Percentiles rank a stretch among this genome's conserved stretches.
These are phyloP conservation scores for Rhizophagus sp. DNA, from an alignment of 192 early-diverging fungal genomes.

Conservation along the genomic window DNA sequence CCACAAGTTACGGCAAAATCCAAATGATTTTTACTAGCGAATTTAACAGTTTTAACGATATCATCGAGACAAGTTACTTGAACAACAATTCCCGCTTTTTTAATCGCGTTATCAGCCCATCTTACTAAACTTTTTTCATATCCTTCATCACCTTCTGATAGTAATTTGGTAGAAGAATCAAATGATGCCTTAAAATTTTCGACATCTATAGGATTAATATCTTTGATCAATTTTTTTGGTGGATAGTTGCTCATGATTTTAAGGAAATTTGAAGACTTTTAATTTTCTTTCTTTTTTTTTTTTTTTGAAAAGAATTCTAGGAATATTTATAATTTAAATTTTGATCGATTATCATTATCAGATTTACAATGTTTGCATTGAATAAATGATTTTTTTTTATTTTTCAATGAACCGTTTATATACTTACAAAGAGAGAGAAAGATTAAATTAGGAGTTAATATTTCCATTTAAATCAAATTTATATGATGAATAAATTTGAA, in stretches of 20 bases:
- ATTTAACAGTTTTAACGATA: slow-evolving; percentile 5
- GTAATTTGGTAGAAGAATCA: background rate
- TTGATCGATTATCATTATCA: too few relatives aligned
- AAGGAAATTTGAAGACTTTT: too few relatives aligned
- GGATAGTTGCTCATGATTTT: background rate
- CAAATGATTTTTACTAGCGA: slow-evolving; percentile 29
- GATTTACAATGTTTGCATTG: too few relatives aligned
- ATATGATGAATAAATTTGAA: too few relatives aligned
- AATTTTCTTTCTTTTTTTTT: too few relatives aligned
- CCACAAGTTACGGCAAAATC: slow-evolving; percentile 34
- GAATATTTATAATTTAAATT: too few relatives aligned
- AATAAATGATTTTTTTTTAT: too few relatives aligned
- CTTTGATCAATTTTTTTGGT: background rate
- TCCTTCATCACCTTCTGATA: background rate
- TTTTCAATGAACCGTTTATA: too few relatives aligned
- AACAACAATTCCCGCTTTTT: background rate
- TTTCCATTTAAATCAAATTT: too few relatives aligned
- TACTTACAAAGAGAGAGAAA: too few relatives aligned
- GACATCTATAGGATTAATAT: background rate
- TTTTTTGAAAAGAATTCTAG: too few relatives aligned
- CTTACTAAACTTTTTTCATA: background rate
- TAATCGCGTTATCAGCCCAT: background rate
- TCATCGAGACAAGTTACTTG: background rate
- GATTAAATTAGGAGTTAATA: too few relatives aligned
- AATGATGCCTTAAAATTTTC: background rate